Evolutionary conservation across 1,284 basidiomycete genomes (phyloP), one percentile per base, ranked within the genome.

Genomic region (Calocybe gambosa): DNA sequence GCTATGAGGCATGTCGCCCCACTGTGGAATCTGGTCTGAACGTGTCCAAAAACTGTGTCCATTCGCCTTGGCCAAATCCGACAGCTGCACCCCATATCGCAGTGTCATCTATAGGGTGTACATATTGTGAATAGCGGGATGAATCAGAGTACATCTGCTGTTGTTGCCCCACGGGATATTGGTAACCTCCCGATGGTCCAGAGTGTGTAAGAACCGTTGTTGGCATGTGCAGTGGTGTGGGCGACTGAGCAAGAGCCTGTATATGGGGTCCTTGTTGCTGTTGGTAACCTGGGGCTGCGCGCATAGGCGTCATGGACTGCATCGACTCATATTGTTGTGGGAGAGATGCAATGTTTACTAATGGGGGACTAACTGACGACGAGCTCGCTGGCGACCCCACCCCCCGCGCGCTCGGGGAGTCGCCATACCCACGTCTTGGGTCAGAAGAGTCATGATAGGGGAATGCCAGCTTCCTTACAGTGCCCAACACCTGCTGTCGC

Each of bases 371-470:
- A 40, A 74, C 65, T 43, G 73, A 73, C 49, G 48, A 50, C 2
- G 55, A 56, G 39, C 51, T 56, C 19, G 55, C 25, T 15, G 54
- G 54, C 9, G 54, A 55, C 16, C 49, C 53, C 20, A 51, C 43
- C 12, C 51, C 53, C 40, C 55, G 53, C 8, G 37, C 44, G 20
- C 43, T 66, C 5, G 75, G 75, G 16, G 75, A 77, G 46, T 78
- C 76, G 33, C 68, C 67, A 33, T 64, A 67, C 31, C n/a, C 31
- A 28, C 71, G 62, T 43, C 72, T 68, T 45, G 70, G 72, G 58
- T 72, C 75, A 50, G 77, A 75, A 46, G 79, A 78, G 61, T 86
- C 82, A 55, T 88, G 80, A 59, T 85, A 88, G 10, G 86, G 85
- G 63, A 89, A 88, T 31, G 83, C 84, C 19, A 89, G 75, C 46